Conservation (phyloP, 2,329 filamentous ascomycete species). For the Penicillium sp. region DNA sequence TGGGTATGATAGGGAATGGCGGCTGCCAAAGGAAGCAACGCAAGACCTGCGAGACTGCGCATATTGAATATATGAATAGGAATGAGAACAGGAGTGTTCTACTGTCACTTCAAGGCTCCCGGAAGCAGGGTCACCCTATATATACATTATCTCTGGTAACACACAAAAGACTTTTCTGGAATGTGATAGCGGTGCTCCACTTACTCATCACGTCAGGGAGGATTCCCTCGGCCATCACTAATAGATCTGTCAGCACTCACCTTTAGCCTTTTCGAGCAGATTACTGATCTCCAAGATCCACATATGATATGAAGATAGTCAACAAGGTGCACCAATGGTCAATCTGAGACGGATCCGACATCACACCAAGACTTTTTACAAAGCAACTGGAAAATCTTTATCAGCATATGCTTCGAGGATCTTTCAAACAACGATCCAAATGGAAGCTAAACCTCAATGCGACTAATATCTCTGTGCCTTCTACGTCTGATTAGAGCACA, state of each 20-base stretch:
- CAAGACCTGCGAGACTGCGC: constrained; percentile 14
- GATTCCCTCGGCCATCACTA: neutral
- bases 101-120: neutral
- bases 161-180: neutral
- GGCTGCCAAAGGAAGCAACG: constrained; percentile 13
- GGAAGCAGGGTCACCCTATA: neutral
- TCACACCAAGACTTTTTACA: neutral
- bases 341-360: neutral
- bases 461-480: neutral
- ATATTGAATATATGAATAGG: constrained; percentile 4
- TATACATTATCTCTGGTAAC: neutral
- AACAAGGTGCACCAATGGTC: neutral
- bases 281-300: neutral
- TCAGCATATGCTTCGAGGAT: neutral
- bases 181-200: neutral
- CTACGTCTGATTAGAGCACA: neutral
- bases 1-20: constrained; percentile 11
- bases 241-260: neutral
- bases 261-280: neutral
- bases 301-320: neutral
- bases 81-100: neutral
- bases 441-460: neutral
- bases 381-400: neutral
- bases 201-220: neutral
- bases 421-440: neutral